phyloP scores from a whole-genome alignment of 2,329 filamentous ascomycete genomes.

The Colletotrichum sidae region DNA sequence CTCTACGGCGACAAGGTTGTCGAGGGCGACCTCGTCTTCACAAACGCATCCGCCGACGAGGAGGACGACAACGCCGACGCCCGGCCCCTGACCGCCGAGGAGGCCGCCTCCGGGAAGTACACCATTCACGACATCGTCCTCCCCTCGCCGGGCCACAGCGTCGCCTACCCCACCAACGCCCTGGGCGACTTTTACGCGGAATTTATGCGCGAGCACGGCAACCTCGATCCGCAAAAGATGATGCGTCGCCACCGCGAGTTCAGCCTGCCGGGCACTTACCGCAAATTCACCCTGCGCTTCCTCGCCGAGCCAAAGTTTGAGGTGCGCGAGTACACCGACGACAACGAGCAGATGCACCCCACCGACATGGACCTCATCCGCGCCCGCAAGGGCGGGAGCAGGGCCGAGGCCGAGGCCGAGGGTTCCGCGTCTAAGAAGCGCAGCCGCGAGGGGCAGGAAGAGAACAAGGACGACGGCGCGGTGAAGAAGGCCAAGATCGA shows the following conservation, averaged over 20 bases:
- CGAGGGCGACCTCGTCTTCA: constrained; percentile 85
- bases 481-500: constrained; percentile 40
- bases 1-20: constrained; percentile 79
- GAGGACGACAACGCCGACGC: constrained; percentile 67
- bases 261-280: constrained; percentile 88
- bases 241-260: constrained; percentile 86
- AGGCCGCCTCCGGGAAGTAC: constrained; percentile 81
- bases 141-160: constrained; percentile 90
- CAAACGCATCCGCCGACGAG: constrained; percentile 66
- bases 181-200: constrained; percentile 85
- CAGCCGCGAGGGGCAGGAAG: constrained; percentile 30
- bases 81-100: constrained; percentile 79
- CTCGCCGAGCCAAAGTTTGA: constrained; percentile 71
- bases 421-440: constrained; percentile 39
- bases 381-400: constrained; percentile 48
- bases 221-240: constrained; percentile 88
- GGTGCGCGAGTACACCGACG: constrained; percentile 75
- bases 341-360: constrained; percentile 85
- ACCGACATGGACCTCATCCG: constrained; percentile 83
- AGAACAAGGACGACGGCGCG: constrained; percentile 38
- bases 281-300: constrained; percentile 83
- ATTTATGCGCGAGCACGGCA: constrained; percentile 88
- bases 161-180: constrained; percentile 86
- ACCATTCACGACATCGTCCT: constrained; percentile 90
- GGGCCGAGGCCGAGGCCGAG: constrained; percentile 46